Percentiles rank a stretch among this genome's conserved stretches.
These are phyloP conservation scores for Boletus bicolor DNA, from an alignment of 768 basidiomycete species.

Conservation along the genomic window DNA sequence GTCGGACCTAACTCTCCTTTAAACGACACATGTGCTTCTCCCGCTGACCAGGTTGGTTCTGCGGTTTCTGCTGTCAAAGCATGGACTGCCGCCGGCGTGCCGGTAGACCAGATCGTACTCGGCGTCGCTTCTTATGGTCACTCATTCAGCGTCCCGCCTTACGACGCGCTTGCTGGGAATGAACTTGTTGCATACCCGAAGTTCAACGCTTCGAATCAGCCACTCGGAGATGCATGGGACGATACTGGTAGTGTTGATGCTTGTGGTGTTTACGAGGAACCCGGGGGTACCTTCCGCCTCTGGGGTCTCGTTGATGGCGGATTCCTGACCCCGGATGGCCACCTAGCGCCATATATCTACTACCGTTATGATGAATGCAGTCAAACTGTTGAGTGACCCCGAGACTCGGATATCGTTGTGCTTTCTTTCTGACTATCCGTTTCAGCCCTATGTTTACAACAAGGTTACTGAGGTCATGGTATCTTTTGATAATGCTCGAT, in stretches of 20 bases:
- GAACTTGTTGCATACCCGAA: constrained; percentile 45
- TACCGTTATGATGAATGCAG: constrained; percentile 61
- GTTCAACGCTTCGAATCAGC: constrained; percentile 44
- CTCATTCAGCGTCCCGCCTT: constrained; percentile 48
- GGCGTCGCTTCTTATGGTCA: constrained; percentile 84
- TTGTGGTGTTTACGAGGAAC: constrained; percentile 47
- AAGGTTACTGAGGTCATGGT: constrained; percentile 49
- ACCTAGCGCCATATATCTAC: constrained; percentile 40
- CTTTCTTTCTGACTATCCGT: not conserved
- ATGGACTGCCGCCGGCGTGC: constrained; percentile 79
- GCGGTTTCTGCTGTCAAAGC: constrained; percentile 65
- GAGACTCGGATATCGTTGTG: not conserved
- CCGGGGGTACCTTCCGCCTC: constrained; percentile 55
- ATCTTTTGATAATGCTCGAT: constrained; percentile 57
- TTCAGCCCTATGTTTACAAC: constrained; percentile 65
- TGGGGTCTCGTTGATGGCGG: constrained; percentile 58
- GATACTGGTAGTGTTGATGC: constrained; percentile 43
- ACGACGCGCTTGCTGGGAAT: constrained; percentile 36
- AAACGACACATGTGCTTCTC: constrained; percentile 65
- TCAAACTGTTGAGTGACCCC: constrained; percentile 54
- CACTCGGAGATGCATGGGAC: constrained; percentile 61
- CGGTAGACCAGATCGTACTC: constrained; percentile 64
- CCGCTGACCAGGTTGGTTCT: constrained; percentile 62
- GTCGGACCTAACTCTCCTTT: constrained; percentile 82
- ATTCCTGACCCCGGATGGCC: constrained; percentile 38